Base-by-base conservation (phyloP, 73 alveolate species). In the Breviolum minutum region DNA sequence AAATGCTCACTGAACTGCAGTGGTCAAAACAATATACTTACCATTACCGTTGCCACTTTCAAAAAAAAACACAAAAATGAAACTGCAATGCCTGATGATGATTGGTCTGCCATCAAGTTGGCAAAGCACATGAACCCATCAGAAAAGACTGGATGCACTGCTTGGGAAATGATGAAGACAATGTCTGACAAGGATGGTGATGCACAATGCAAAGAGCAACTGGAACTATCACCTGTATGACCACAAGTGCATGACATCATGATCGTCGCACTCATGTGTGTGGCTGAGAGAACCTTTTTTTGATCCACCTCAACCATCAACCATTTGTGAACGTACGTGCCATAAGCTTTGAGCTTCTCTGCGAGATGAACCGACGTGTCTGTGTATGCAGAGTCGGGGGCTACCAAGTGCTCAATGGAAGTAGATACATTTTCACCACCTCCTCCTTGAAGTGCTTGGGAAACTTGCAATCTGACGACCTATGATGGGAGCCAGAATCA, bases 101-200 rank as follows among this genome's bases (percentile, higher is more conserved):
- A 2, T 5, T 82, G 9, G 60, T 82, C 91, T 5, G 26, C 27
- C 73, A 82, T 19, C 71, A 82, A 60, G 73, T 82, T 82, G 13
- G 91, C 73, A 60, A 82, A 82, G 91, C 91, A 82, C 73, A 30
- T 82, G 73, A 6, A 82, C 10, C 74, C 91, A 16, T 82, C 91
- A 22, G 22, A 32, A 19, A 82, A 82, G 7, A 82, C 91, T 4
- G 71, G 74, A 26, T 82, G 91, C 3, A 82, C 91, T 17, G 73
- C 73, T 17, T 11, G 30, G 26, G 68, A 82, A 16, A 82, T 54
- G 54, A 16, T 22, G 54, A 26, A 82, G 60, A 82, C 73, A 17
- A 82, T 82, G 91, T 82, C 91, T 7, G 91, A 69, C 74, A 82
- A 19, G 3, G 91, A 20, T 20, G 91, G 91, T 5, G 71, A 5